Evolutionary conservation across 192 early-diverging fungal species (phyloP), one percentile per base, ranked within the genome.

Genomic region (Kappamyces sp.): DNA sequence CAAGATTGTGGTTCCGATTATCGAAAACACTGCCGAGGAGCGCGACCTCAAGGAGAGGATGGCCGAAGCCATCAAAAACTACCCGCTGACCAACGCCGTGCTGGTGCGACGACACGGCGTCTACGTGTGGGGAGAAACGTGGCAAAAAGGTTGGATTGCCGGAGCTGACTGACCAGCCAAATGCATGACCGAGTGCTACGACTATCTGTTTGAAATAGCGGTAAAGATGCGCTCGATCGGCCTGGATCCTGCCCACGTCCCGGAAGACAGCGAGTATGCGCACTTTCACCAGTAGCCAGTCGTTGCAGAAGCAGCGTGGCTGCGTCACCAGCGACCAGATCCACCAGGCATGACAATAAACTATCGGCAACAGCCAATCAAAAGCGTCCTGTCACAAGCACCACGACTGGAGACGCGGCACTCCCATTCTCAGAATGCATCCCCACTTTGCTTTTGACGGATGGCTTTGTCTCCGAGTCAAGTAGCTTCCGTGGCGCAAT

Each of bases 131-230:
- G 93, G 92, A 62, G 86, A 90, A 78, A 78, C 76, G 11, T 96
- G 95, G 95, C 86, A 95, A 73, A 91, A 95, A 75, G 77, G 77
- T 78, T 61, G n/a, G 49, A 7, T 1, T 9, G 11, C 34, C 7
- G 35, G 54, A 3, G 33, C 30, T 32, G 11, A 6, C 14, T 7
- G 38, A 4, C 1, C 41, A 75, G 91, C 95, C 48, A 98, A 98
- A 69, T 86, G 86, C 39, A 98, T 98, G 95, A 72, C 86, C 5
- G 95, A 98, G 71, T 98, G 95, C 76, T 98, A 95, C 66, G 95
- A 98, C 64, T 98, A 98, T 70, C 71, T 98, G 54, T 98, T 98
- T 69, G 92, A 98, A 66, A 90, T 98, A 54, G 91, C 89, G 7
- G 86, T 94, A 45, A 90, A 88, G 57, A 96, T 96, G 93, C 88